These are phyloP conservation scores for Candida sanyiensis DNA, from an alignment of 805 yeast genomes.

Conservation along the genomic window DNA sequence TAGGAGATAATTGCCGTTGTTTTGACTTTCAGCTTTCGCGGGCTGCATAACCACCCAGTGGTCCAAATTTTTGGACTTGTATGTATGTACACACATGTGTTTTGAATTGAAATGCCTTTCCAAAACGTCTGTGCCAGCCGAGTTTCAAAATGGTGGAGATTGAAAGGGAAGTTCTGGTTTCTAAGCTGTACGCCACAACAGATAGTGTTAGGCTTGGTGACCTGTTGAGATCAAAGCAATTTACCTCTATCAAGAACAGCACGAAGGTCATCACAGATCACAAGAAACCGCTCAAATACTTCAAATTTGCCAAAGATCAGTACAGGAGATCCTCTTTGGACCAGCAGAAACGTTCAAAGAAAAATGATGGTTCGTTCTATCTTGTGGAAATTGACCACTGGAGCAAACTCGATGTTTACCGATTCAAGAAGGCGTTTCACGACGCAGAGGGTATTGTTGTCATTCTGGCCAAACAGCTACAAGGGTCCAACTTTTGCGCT, in stretches of 20 bases:
- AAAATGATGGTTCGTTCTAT: neutral
- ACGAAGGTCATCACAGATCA: constrained; percentile 11
- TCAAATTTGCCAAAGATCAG: constrained; percentile 1
- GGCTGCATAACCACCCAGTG: too few relatives aligned
- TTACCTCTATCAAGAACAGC: neutral
- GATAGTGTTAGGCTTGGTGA: neutral
- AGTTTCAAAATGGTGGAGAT: neutral
- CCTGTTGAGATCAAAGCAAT: neutral
- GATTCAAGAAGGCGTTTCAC: constrained; percentile 5
- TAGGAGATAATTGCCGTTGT: too few relatives aligned
- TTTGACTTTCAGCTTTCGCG: too few relatives aligned
- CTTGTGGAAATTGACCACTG: constrained; percentile 8
- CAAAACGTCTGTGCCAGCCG: neutral
- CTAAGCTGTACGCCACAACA: neutral
- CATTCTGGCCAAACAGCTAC: constrained; percentile 3
- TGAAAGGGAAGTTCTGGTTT: neutral
- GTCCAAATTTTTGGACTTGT: too few relatives aligned
- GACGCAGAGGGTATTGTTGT: constrained; percentile 5
- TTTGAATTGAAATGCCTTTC: too few relatives aligned
- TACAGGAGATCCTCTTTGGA: constrained; percentile 2
- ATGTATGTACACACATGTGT: too few relatives aligned
- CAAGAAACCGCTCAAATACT: constrained; percentile 7
- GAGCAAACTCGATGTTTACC: constrained; percentile 1
- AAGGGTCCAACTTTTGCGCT: neutral
- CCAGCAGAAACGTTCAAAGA: neutral